Evolutionary conservation across 2,329 filamentous ascomycete genomes (phyloP), one percentile per base, ranked within the genome.

Genomic region (Emmonsia crescens): DNA sequence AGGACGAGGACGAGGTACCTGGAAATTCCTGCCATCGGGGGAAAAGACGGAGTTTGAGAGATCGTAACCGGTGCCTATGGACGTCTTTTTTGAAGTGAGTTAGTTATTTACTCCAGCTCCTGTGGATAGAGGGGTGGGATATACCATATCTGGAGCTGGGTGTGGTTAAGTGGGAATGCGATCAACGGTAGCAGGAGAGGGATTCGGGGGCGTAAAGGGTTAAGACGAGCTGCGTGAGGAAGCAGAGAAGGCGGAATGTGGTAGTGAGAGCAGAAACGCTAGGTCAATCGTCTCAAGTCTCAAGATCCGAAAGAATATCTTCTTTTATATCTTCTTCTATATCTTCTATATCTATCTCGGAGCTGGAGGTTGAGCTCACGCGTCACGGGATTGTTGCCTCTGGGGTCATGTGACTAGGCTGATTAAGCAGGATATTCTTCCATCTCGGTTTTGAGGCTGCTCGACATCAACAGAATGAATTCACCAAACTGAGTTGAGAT

Each of bases 1-100:
- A 14, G 21, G 24, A 57, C 60, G 42, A 46, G 51, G 31, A 12
- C 24, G 36, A 38, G 57, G 60, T 74, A 95, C 91, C 79, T 99
- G 94, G 78, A 99, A 99, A 78, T 99, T 99, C 71, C 94, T 89
- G 74, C 94, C 94, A 80, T 99, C 94, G 68, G 94, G 94, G 57
- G 94, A 97, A 83, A 97, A 99, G 82, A 97, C 95, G 73, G 94
- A 97, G 85, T 99, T 99, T 76, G 91, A 91, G 72, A 99, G 88
- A 85, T 99, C 94, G 81, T 99, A 99, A 74, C 94, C 94, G 72
- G 94, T 99, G 75, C 94, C 94, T 89, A 99, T 99, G 74, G 94
- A 99, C 73, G 94, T 99, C 94, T 99, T 64, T 33, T 44, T 38
- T 19, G 57, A 44, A 44, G 24, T 21, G 36, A 44, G 49, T 54